Conservation (phyloP, 768 basidiomycete species). For the Amanita rubescens region DNA sequence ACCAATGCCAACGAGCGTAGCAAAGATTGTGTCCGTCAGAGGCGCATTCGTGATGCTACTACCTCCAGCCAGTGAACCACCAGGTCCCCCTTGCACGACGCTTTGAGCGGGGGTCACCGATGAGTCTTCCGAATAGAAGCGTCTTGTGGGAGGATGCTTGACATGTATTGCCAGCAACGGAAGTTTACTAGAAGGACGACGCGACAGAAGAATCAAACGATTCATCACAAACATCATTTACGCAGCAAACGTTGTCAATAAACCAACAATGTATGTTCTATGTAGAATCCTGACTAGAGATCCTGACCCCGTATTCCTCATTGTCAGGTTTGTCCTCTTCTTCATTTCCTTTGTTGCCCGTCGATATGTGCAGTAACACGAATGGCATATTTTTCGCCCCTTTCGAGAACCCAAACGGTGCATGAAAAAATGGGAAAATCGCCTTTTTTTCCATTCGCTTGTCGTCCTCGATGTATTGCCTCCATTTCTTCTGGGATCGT, state of each 20-base stretch:
- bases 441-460: slow-evolving; percentile 3
- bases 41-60: slow-evolving; percentile 29
- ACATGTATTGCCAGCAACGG: not conserved
- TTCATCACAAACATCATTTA: not conserved
- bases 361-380: slow-evolving; percentile 12
- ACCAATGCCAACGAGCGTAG: slow-evolving; percentile 52
- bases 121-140: slow-evolving; percentile 6
- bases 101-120: slow-evolving; percentile 7
- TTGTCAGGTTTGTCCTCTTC: not conserved
- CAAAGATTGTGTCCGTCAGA: slow-evolving; percentile 48
- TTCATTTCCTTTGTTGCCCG: not conserved
- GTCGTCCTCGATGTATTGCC: slow-evolving; percentile 5
- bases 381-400: slow-evolving; percentile 1
- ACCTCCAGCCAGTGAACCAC: slow-evolving; percentile 26
- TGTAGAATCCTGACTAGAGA: not conserved
- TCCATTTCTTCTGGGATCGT: slow-evolving; percentile 11
- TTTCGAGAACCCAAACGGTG: not conserved
- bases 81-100: too few relatives aligned
- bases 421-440: slow-evolving; percentile 5
- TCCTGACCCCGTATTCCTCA: not conserved
- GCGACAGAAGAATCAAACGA: not conserved
- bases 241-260: not conserved
- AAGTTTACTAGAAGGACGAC: not conserved
- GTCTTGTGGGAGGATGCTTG: not conserved
- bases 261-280: too few relatives aligned